phyloP scores from a whole-genome alignment of 805 yeast genomes.

The Starmerella cellae region DNA sequence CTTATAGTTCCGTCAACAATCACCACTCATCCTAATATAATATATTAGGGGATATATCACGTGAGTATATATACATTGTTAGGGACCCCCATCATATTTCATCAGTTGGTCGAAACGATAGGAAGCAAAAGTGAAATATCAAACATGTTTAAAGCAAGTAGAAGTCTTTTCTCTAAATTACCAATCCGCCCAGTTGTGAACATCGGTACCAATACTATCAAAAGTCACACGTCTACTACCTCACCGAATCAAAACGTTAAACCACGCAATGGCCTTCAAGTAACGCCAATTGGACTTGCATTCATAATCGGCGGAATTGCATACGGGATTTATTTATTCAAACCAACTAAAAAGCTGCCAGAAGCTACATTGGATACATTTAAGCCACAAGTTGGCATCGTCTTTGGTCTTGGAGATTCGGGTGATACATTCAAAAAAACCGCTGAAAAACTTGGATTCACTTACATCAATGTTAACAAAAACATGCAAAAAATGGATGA shows the following conservation, averaged over 20 bases:
- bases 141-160: constrained; percentile 9
- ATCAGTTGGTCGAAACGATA: too few relatives aligned
- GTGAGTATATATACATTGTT: too few relatives aligned
- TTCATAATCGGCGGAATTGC: constrained; percentile 20
- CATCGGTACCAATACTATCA: too few relatives aligned
- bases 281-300: constrained; percentile 14
- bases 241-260: neutral
- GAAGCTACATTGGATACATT: constrained; percentile 19
- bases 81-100: too few relatives aligned
- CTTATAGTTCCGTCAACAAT: too few relatives aligned
- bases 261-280: neutral
- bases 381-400: constrained; percentile 18
- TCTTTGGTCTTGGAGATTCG: constrained; percentile 20
- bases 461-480: constrained; percentile 7
- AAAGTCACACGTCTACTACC: too few relatives aligned
- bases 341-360: constrained; percentile 16
- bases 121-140: too few relatives aligned
- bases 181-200: constrained; percentile 8
- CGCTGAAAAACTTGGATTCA: constrained; percentile 13
- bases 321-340: constrained; percentile 16
- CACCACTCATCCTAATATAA: too few relatives aligned
- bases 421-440: constrained; percentile 6
- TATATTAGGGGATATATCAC: too few relatives aligned
- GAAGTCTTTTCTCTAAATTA: constrained; percentile 1
- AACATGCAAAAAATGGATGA: constrained; percentile 8